Base-by-base conservation (phyloP, 2,329 filamentous ascomycete genomes). In the Parastagonospora nodorum region DNA sequence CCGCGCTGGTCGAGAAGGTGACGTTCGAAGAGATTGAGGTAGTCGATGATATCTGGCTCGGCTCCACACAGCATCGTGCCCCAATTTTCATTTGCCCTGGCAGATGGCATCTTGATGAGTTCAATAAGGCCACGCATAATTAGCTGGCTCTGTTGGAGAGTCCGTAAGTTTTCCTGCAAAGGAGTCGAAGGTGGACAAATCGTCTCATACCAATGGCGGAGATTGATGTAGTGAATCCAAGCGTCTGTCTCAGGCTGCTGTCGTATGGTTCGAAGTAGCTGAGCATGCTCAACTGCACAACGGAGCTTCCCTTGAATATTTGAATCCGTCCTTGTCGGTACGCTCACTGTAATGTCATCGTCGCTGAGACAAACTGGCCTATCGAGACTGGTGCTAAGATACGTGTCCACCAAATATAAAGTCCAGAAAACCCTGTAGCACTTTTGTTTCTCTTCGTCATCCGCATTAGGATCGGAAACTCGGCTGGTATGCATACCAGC, bases 401-500 rank as follows among this genome's bases (percentile, higher is more conserved):
- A 40, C 14, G 54, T 57, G 29, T 57, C 54, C 19, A 57, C 29
- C 16, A 49, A 48, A 33, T 51, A 57, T 14, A 57, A 28, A 7
- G 45, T 39, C 54, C 54, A 53, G 14, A 57, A 43, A 10, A 41
- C 30, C 24, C 51, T 43, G 15, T 30, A 38, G 15, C 41, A 39
- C 7, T 37, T 28, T 6, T 41, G 12, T 15, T 57, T 48, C 27
- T 37, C 45, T 11, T 51, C 38, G 8, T 42, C 37, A 8, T 57
- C 44, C 2, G 44, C 48, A 5, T 42, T 8, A 12, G 19, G 1
- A 12, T 57, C 45, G 1, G 47, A 51, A 2, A 54, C 12, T 10
- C 42, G 44, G 7, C 35, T 32, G 12, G 54, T 57, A 16, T 57
- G 55, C 48, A 57, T 54, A 16, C 51, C 55, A 5, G 51, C 37